Conservation (phyloP, 192 early-diverging fungal genomes). For the Umbelopsis sp. region DNA sequence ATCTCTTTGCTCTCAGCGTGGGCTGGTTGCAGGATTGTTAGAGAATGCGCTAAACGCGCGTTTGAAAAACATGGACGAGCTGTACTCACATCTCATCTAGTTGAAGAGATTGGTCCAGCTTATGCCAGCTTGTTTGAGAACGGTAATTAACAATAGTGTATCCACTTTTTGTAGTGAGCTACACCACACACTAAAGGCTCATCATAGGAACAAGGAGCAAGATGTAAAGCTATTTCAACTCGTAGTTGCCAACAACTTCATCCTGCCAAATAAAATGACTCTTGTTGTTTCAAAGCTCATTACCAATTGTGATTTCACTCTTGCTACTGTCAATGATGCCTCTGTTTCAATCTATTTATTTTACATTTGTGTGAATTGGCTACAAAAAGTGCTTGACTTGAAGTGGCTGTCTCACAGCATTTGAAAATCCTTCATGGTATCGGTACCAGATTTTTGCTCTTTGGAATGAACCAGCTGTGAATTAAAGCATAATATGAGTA, state of each 20-base stretch:
- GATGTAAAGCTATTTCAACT: no score
- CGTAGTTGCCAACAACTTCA: no score
- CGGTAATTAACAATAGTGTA: slow-evolving; percentile 23
- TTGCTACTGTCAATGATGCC: no score
- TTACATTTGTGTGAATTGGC: no score
- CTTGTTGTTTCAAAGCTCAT: no score
- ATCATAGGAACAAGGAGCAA: no score
- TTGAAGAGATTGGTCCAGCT: slow-evolving; percentile 58
- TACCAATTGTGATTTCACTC: no score
- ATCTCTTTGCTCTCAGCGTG: slow-evolving; percentile 67
- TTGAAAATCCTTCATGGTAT: slow-evolving; percentile 90
- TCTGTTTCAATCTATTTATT: no score
- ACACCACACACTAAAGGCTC: no score
- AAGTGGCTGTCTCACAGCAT: slow-evolving; percentile 83
- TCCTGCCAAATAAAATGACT: no score
- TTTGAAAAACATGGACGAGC: slow-evolving; percentile 63
- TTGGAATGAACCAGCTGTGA: slow-evolving; percentile 8
- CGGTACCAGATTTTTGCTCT: slow-evolving; percentile 62
- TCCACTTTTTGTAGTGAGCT: no score
- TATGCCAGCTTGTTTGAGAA: slow-evolving; percentile 46
- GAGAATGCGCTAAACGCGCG: slow-evolving; percentile 57
- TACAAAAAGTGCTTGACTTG: slow-evolving; percentile 65
- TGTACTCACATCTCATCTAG: slow-evolving; percentile 64
- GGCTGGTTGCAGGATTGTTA: slow-evolving; percentile 60
- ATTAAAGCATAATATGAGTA: neutral